Evolutionary conservation across 805 yeast species (phyloP).

Genomic region (Metschnikowia matae): DNA sequence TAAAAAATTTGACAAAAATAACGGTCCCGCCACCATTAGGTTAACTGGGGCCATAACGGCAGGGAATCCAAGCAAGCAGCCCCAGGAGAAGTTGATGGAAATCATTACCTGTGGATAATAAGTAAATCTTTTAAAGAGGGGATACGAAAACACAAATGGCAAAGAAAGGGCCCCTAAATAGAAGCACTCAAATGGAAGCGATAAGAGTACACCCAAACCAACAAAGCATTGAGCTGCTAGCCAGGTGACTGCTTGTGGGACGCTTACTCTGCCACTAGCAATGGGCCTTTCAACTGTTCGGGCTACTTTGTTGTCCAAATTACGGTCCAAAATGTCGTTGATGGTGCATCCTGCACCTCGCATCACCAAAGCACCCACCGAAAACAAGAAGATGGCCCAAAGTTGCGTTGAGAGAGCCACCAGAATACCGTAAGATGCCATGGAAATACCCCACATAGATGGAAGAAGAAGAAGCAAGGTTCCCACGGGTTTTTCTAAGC

Average conservation of each 20-base stretch:
- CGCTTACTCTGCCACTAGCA: conserved; percentile 77
- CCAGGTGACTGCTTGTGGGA: conserved; percentile 65
- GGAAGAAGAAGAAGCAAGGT: conserved; percentile 81
- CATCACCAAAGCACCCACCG: conserved; percentile 85
- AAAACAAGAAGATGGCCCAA: conserved; percentile 64
- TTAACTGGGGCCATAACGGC: conserved; percentile 85
- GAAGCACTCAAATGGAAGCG: conserved; percentile 80
- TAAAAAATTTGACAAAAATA: conserved; percentile 69
- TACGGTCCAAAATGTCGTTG: conserved; percentile 81
- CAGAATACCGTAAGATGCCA: conserved; percentile 72
- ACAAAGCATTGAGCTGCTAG: conserved; percentile 68
- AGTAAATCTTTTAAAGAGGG: conserved; percentile 90
- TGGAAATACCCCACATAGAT: conserved; percentile 86
- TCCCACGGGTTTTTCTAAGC: conserved; percentile 96
- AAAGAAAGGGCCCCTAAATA: conserved; percentile 76
- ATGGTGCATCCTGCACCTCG: conserved; percentile 98
- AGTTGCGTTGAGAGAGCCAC: conserved; percentile 66
- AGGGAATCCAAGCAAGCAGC: conserved; percentile 88
- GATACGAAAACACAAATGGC: conserved; percentile 79
- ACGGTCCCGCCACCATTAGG: conserved; percentile 69
- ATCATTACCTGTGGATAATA: conserved; percentile 89
- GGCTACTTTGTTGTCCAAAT: conserved; percentile 79
- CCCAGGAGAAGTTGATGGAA: conserved; percentile 89
- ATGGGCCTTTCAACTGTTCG: conserved; percentile 91
- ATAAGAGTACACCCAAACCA: conserved; percentile 68